These are phyloP conservation scores for Diaporthe citri DNA, from an alignment of 2,329 filamentous ascomycete species.

Conservation along the genomic window DNA sequence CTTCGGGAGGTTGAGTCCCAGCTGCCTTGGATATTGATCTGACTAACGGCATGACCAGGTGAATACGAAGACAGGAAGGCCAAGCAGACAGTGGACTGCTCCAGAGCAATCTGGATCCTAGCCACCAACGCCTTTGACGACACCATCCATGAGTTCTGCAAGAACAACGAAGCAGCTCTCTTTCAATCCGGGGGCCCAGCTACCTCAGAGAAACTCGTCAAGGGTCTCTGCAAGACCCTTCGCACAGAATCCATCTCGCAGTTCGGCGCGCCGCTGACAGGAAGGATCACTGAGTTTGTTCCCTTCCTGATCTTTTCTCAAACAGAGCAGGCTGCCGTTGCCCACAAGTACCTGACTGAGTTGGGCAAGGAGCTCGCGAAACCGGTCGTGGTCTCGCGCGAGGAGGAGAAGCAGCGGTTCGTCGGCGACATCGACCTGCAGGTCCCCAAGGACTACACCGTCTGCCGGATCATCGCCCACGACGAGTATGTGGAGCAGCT, in stretches of 20 bases:
- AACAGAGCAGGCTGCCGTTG: slow-evolving; percentile 55
- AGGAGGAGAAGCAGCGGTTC: slow-evolving; percentile 46
- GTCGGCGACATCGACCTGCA: slow-evolving; percentile 51
- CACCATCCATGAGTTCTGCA: slow-evolving; percentile 55
- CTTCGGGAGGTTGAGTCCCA: not conserved
- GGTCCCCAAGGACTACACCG: slow-evolving; percentile 46
- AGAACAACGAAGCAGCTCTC: slow-evolving; percentile 44
- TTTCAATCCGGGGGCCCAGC: slow-evolving; percentile 7
- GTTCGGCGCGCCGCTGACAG: slow-evolving; percentile 51
- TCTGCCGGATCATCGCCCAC: slow-evolving; percentile 49
- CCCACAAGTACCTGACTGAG: slow-evolving; percentile 56
- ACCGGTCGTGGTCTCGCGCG: slow-evolving; percentile 47
- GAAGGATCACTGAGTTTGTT: slow-evolving; percentile 55
- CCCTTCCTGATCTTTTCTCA: slow-evolving; percentile 58
- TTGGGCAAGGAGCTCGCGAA: slow-evolving; percentile 44
- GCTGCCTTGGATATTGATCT: not conserved
- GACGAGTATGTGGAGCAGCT: slow-evolving; percentile 50
- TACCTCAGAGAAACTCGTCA: slow-evolving; percentile 14
- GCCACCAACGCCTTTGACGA: slow-evolving; percentile 58
- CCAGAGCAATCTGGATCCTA: slow-evolving; percentile 62
- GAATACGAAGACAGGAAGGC: slow-evolving; percentile 56
- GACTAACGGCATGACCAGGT: slow-evolving; percentile 37
- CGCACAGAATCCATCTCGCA: slow-evolving; percentile 10
- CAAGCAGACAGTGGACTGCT: slow-evolving; percentile 52
- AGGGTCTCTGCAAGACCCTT: slow-evolving; percentile 34